A percentile compares a stretch with the other conserved stretches of the same genome.
These are phyloP conservation scores for Piper longum DNA, from an alignment of 164 flowering plant genomes.

Conservation along the genomic window DNA sequence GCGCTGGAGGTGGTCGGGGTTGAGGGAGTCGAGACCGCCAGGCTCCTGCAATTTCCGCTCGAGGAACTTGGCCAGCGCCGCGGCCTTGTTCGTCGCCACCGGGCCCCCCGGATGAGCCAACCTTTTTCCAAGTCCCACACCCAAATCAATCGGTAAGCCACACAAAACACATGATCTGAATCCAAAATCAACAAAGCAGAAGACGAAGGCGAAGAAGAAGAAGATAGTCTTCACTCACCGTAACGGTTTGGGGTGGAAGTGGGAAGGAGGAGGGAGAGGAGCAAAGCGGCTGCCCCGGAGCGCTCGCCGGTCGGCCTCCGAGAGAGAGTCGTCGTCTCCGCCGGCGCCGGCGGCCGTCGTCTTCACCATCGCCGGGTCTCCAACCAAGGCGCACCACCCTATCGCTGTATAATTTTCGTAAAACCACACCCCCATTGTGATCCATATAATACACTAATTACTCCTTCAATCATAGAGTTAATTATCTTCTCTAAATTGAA, in stretches of 20 bases:
- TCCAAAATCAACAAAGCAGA: no score
- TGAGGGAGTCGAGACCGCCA: slow-evolving; percentile 51
- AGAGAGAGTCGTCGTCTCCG: not conserved
- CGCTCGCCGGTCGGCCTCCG: slow-evolving; percentile 1
- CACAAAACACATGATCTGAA: no score
- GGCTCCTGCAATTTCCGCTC: slow-evolving; percentile 80
- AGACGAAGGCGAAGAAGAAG: no score
- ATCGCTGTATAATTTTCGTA: not conserved
- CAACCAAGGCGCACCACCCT: no score
- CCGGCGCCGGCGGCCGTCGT: not conserved
- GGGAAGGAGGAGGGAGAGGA: not conserved
- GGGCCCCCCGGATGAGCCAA: slow-evolving; percentile 93
- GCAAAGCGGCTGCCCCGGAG: slow-evolving; percentile 5
- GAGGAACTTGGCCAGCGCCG: slow-evolving; percentile 81
- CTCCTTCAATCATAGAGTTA: no score
- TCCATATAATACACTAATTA: no score
- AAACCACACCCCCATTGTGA: no score
- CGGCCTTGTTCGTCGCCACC: slow-evolving; percentile 78
- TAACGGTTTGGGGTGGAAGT: not conserved
- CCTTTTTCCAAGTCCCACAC: slow-evolving; percentile 15
- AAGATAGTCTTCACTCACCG: no score
- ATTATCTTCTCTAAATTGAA: no score
- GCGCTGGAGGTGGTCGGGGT: slow-evolving; percentile 51
- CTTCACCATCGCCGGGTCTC: not conserved
- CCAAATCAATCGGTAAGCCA: no score